Percentiles rank a stretch among this genome's conserved stretches.
Evolutionary conservation across 2,329 filamentous ascomycete species (phyloP).

Genomic region (Coniochaeta sp.): DNA sequence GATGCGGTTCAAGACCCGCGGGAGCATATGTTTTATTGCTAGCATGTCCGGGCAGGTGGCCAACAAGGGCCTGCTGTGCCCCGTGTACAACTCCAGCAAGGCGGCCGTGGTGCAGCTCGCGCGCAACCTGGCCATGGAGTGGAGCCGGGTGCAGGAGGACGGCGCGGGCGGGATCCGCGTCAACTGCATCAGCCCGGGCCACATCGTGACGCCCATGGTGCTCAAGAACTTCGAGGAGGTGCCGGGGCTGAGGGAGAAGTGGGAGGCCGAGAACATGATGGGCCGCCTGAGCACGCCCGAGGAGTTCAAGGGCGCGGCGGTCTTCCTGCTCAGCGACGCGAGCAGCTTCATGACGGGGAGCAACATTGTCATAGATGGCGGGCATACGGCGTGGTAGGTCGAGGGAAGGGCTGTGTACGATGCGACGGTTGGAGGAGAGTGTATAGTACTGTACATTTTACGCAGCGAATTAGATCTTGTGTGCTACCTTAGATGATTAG

Average conservation of each 20-base stretch:
- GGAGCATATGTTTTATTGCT: slow-evolving; percentile 50
- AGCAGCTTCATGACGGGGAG: slow-evolving; percentile 58
- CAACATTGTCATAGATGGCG: slow-evolving; percentile 48
- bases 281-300: slow-evolving; percentile 48
- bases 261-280: slow-evolving; percentile 70
- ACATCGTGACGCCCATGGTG: slow-evolving; percentile 67
- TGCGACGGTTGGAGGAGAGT: not conserved
- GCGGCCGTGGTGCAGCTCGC: slow-evolving; percentile 57
- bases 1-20: slow-evolving; percentile 40
- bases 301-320: slow-evolving; percentile 53
- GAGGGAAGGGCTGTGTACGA: not conserved
- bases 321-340: slow-evolving; percentile 55
- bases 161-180: slow-evolving; percentile 52
- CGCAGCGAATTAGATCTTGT: too few species aligned
- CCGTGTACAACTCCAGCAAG: slow-evolving; percentile 62
- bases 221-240: slow-evolving; percentile 61
- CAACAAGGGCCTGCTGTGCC: slow-evolving; percentile 53
- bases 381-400: slow-evolving; percentile 44
- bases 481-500: too few species aligned
- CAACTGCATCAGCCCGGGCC: slow-evolving; percentile 63
- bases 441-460: not conserved
- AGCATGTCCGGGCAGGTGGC: slow-evolving; percentile 49
- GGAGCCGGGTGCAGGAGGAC: slow-evolving; percentile 36
- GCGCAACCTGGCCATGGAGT: slow-evolving; percentile 56
- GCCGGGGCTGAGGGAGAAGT: slow-evolving; percentile 51